Base-by-base conservation (phyloP, 495 filamentous ascomycete species). In the Letharia columbiana region DNA sequence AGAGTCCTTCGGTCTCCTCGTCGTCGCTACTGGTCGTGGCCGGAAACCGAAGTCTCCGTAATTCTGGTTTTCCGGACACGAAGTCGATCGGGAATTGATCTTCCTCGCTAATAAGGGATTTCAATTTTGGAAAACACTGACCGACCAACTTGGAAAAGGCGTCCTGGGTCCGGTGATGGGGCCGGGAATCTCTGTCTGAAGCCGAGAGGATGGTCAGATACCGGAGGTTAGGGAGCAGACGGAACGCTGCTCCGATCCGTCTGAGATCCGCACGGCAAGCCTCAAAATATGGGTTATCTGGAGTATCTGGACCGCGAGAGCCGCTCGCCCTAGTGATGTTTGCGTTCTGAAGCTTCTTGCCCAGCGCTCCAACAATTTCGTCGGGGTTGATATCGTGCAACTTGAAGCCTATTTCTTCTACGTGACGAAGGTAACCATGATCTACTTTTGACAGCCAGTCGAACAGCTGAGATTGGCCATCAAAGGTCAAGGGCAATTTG, bases 371-470 rank as follows among this genome's bases (percentile, higher is more conserved):
- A 62, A 71, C 66, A 31, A 71, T 73, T 59, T 67, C 67, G 17
- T 56, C 64, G 0, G 71, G 69, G 37, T 71, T 63, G 49, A 73
- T 70, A 28, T 73, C 71, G 49, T 71, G 62, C 9, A 73, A 60
- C 28, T 69, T 71, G 62, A 73, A 64, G 15, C 66, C 54, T 8
- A 73, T 35, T 13, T 66, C 63, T 2, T 57, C 40, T 28, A 71
- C 69, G 58, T 71, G 33, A 28, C 35, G 42, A 20, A 73, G 56
- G 37, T 67, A 66, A 23, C 28, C 50, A 33, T 65, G 67, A 59
- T 71, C 71, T 42, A 70, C 66, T n/a, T 61, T 50, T 11, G 50
- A 41, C 45, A 73, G 67, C 71, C 71, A 73, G 17, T 49, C 35
- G 42, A 67, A 69, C 31, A 73, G 58, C 42, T 71, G 64, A 8